A percentile compares a stretch with the other conserved stretches of the same genome.
phyloP scores from a whole-genome alignment of 441 rosid genomes.

The Hura crepitans region DNA sequence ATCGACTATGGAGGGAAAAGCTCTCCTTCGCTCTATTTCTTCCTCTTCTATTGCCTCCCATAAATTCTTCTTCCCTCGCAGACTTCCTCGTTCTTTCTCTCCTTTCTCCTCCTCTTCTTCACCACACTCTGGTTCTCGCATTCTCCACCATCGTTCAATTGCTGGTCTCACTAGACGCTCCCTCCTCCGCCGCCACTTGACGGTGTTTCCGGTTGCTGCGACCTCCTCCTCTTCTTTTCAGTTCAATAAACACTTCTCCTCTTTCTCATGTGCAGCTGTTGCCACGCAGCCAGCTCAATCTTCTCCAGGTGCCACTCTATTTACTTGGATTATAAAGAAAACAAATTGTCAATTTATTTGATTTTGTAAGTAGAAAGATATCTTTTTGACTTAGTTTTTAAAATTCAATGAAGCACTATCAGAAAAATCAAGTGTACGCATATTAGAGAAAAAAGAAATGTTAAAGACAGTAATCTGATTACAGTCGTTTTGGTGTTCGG shows the following conservation, averaged over 20 bases:
- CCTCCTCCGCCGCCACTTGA: slow-evolving; percentile 31
- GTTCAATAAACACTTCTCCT: slow-evolving; percentile 39
- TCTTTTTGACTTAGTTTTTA: neutral
- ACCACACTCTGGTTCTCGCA: neutral
- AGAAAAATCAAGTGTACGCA: too few species aligned
- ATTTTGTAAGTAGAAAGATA: too few species aligned
- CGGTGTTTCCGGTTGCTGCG: slow-evolving; percentile 15
- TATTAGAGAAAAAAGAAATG: too few species aligned
- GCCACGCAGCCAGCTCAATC: slow-evolving; percentile 50
- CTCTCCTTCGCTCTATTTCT: slow-evolving; percentile 55
- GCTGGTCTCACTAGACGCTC: slow-evolving; percentile 30
- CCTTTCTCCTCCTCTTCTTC: slow-evolving; percentile 18
- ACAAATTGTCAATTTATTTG: neutral
- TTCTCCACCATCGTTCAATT: slow-evolving; percentile 29
- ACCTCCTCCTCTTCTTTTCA: slow-evolving; percentile 26
- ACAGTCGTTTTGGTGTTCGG: too few species aligned
- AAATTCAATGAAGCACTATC: neutral
- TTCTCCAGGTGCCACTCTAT: slow-evolving; percentile 38
- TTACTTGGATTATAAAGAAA: neutral
- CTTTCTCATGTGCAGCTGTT: slow-evolving; percentile 50
- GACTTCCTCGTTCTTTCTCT: slow-evolving; percentile 47
- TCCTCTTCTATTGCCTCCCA: slow-evolving; percentile 32
- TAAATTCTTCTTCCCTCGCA: slow-evolving; percentile 41
- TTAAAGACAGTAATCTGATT: too few species aligned
- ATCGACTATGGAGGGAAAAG: slow-evolving; percentile 41